phyloP scores from a whole-genome alignment of 345 rosid genomes.

The Salix arbutifolia region DNA sequence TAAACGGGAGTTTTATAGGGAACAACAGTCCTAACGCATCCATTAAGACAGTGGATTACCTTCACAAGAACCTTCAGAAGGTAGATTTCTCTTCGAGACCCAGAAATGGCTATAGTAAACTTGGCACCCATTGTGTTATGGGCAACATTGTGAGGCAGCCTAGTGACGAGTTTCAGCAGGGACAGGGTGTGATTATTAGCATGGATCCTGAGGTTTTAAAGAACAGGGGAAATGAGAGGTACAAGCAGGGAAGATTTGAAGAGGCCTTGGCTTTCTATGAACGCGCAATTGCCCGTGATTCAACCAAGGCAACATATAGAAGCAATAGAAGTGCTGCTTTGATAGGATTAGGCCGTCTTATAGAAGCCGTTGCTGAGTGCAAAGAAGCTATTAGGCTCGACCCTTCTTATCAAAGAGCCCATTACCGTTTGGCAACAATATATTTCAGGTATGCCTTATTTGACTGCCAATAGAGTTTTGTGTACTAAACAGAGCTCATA shows the following conservation, averaged over 20 bases:
- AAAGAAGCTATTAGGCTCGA: conserved; percentile 68
- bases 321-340: conserved; percentile 83
- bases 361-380: conserved; percentile 71
- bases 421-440: conserved; percentile 60
- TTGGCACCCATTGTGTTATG: conserved; percentile 42
- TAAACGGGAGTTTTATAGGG: conserved; percentile 11
- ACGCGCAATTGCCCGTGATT: conserved; percentile 59
- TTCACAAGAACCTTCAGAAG: conserved; percentile 17
- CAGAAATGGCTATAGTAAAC: conserved; percentile 25
- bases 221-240: conserved; percentile 70
- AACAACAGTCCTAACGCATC: conserved; percentile 30
- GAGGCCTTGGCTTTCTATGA: conserved; percentile 79
- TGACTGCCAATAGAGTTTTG: not conserved
- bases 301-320: conserved; percentile 64
- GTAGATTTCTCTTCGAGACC: conserved; percentile 19
- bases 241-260: conserved; percentile 59
- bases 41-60: conserved; percentile 21
- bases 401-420: conserved; percentile 61
- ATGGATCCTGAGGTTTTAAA: conserved; percentile 62
- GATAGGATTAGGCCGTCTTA: conserved; percentile 67
- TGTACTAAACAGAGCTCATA: not conserved
- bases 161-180: conserved; percentile 23
- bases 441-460: conserved; percentile 40
- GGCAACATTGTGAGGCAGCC: conserved; percentile 68
- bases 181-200: conserved; percentile 16